Evolutionary conservation across 2,329 filamentous ascomycete species (phyloP).

Genomic region (Thelonectria discophora): DNA sequence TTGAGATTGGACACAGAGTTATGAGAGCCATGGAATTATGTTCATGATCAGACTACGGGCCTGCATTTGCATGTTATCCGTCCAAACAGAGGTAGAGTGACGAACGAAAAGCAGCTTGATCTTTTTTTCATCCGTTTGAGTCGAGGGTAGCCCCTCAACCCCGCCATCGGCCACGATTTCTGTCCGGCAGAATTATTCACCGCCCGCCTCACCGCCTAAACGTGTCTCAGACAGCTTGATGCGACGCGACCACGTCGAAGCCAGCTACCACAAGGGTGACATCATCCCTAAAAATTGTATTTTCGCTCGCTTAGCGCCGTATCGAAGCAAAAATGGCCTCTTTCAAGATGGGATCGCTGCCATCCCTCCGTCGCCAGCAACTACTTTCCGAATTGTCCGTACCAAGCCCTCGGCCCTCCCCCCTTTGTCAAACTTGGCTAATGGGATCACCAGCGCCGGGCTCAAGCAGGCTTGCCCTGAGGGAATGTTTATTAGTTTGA

Average conservation of each 20-base stretch:
- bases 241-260: slow-evolving; percentile 2
- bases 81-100: not conserved
- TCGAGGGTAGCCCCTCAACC: slow-evolving; percentile 35
- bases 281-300: not conserved
- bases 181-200: slow-evolving; percentile 43
- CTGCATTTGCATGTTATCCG: not conserved
- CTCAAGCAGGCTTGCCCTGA: slow-evolving; percentile 84
- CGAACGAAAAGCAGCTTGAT: slow-evolving; percentile 3
- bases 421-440: slow-evolving; percentile 31
- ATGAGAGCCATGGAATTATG: not conserved
- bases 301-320: not conserved
- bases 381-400: slow-evolving; percentile 84
- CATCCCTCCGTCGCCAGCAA: slow-evolving; percentile 75
- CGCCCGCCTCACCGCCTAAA: slow-evolving; percentile 42
- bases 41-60: not conserved
- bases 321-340: slow-evolving; percentile 51
- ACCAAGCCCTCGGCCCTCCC: slow-evolving; percentile 11
- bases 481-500: slow-evolving; percentile 86
- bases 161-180: slow-evolving; percentile 32
- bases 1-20: slow-evolving; percentile 18
- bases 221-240: not conserved
- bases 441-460: slow-evolving; percentile 67
- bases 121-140: not conserved
- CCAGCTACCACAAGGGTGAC: not conserved
- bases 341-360: slow-evolving; percentile 56